Base-by-base conservation (phyloP, 139 green algal species). In the Picocystis salinarum region DNA sequence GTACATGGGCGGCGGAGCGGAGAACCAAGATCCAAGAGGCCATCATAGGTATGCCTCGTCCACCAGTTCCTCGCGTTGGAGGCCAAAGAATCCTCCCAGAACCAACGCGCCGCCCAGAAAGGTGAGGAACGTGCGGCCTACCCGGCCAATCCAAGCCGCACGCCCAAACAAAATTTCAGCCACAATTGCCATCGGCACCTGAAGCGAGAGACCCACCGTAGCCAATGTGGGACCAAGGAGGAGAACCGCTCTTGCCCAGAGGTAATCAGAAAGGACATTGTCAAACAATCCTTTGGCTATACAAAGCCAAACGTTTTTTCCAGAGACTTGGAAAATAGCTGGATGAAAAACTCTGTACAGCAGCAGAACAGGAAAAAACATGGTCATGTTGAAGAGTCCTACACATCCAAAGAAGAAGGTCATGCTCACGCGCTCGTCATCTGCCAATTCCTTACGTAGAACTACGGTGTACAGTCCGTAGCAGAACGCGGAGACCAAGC, bases 251-350 rank as follows among this genome's bases (percentile, higher is more conserved):
- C 77, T 54, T 0, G 82, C 85, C 87, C 87, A 97, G 6, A 95
- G 66, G 56, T 92, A 94, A 62, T 96, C 87, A 4, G 67, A 77
- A 23, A 94, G 47, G 18, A 90, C 80, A 48, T 96, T 95, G 58
- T 96, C 85, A 3, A 92, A 41, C 19, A 96, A 58, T 1, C 81
- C 82, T n/a, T 57, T 57, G 15, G 13, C 31, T 17, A 15, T 17
- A 15, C 31, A 13, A 37, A 37, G 31, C 13, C 31, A 37, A 13
- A 15, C 13, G 31, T 17, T n/a, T n/a, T n/a, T n/a, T n/a, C n/a
- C n/a, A n/a, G n/a, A n/a, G n/a, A n/a, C n/a, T n/a, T n/a, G n/a
- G n/a, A n/a, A n/a, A n/a, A n/a, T n/a, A n/a, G n/a, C n/a, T n/a
- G n/a, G 10, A 18, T 19, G 28, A 49, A 19, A 41, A 26, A 77